Percentiles rank a stretch among this genome's conserved stretches.
phyloP scores from a whole-genome alignment of 1,284 basidiomycete genomes.

The Heterobasidion parviporum region DNA sequence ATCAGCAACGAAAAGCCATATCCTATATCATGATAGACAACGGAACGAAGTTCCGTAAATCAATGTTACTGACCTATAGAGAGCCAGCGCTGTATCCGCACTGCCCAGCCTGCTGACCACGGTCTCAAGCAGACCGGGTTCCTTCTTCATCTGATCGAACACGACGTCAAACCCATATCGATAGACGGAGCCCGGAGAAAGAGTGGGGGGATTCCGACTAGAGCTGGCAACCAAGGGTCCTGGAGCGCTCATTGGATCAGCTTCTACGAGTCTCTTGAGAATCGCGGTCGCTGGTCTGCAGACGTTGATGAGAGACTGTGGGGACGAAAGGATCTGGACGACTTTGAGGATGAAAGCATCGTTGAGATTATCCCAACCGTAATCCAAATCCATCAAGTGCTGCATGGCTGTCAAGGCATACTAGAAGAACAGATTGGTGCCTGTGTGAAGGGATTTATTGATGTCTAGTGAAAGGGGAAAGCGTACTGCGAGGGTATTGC shows the following conservation, averaged over 20 bases:
- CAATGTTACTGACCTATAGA: constrained; percentile 59
- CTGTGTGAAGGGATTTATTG: constrained; percentile 5
- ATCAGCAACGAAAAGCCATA: constrained; percentile 8
- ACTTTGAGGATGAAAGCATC: constrained; percentile 69
- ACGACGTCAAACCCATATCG: constrained; percentile 81
- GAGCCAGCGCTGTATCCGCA: constrained; percentile 77
- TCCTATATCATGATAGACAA: neutral
- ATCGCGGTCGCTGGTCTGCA: constrained; percentile 96
- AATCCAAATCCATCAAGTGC: constrained; percentile 78
- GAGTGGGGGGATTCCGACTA: constrained; percentile 43
- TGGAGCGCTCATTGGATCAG: constrained; percentile 60
- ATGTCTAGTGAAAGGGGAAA: neutral
- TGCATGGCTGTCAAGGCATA: constrained; percentile 83
- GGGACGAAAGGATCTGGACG: constrained; percentile 74
- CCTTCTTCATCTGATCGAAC: constrained; percentile 71
- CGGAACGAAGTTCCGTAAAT: neutral
- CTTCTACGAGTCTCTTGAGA: constrained; percentile 80
- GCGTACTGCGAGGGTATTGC: constrained; percentile 81
- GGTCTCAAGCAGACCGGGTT: constrained; percentile 59
- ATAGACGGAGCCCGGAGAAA: constrained; percentile 60
- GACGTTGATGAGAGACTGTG: constrained; percentile 82
- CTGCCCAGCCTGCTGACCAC: constrained; percentile 75
- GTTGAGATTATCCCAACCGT: constrained; percentile 72
- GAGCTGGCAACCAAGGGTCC: constrained; percentile 50
- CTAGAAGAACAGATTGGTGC: constrained; percentile 25